phyloP scores from a whole-genome alignment of 495 filamentous ascomycete genomes.

The Hypomontagnella submonticulosa region DNA sequence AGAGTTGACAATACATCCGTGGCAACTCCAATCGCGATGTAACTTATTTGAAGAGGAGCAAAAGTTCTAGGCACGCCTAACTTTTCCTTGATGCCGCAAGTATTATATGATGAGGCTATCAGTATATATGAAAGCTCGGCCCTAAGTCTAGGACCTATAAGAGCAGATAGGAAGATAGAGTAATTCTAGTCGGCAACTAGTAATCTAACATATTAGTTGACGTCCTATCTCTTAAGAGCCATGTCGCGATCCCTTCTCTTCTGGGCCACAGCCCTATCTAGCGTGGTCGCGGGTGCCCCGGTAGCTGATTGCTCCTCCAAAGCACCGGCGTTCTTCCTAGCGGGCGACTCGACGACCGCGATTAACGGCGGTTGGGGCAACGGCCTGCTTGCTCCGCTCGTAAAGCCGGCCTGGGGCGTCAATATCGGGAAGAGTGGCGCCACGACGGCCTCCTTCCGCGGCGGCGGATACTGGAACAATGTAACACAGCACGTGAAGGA shows the following conservation, averaged over 20 bases:
- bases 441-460: constrained; percentile 61
- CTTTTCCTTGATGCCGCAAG: not conserved
- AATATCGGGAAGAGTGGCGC: constrained; percentile 64
- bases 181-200: not conserved
- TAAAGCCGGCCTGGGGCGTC: constrained; percentile 53
- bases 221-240: not conserved
- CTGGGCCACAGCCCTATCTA: constrained; percentile 14
- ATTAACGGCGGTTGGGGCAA: constrained; percentile 61
- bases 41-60: constrained; percentile 6
- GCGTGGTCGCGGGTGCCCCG: constrained; percentile 13
- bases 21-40: constrained; percentile 12
- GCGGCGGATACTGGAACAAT: constrained; percentile 59
- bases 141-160: not conserved
- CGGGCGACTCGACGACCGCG: constrained; percentile 65
- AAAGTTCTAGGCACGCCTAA: constrained; percentile 1
- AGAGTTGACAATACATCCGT: constrained; percentile 21
- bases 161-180: not conserved
- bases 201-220: not conserved
- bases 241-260: constrained; percentile 14
- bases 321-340: constrained; percentile 58
- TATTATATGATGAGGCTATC: not conserved
- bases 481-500: constrained; percentile 48
- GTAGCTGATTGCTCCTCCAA: constrained; percentile 24
- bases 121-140: constrained; percentile 2
- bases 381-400: constrained; percentile 59